A percentile compares a stretch with the other conserved stretches of the same genome.
These are phyloP conservation scores for Alternaria gansuensis DNA, from an alignment of 2,329 filamentous ascomycete genomes.

Conservation along the genomic window DNA sequence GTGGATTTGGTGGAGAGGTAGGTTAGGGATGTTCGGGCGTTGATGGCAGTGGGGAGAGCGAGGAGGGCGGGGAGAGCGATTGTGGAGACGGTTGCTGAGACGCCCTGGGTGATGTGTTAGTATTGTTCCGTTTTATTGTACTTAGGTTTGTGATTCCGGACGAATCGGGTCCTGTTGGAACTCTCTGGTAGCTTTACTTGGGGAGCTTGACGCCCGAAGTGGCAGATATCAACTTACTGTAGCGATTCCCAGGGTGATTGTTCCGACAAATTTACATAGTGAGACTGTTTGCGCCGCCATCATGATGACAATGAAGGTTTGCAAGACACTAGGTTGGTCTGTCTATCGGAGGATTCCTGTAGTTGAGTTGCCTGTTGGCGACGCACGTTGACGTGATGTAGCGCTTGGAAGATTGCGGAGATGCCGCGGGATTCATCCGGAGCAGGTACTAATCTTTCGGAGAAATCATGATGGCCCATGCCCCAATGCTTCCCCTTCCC, in stretches of 20 bases:
- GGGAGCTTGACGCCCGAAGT: constrained; percentile 16
- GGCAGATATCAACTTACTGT: constrained; percentile 69
- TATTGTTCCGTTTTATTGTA: neutral
- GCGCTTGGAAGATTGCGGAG: constrained; percentile 30
- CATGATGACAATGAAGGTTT: constrained; percentile 12
- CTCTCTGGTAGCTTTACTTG: constrained; percentile 19
- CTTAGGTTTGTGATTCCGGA: neutral
- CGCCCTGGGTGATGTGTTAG: constrained; percentile 67
- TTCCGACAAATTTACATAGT: constrained; percentile 90
- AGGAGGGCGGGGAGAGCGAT: constrained; percentile 83
- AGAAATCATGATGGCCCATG: constrained; percentile 11
- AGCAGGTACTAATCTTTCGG: constrained; percentile 7
- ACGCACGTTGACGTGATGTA: constrained; percentile 33
- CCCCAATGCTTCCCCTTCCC: constrained; percentile 1
- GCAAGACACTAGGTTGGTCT: neutral
- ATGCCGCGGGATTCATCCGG: constrained; percentile 16
- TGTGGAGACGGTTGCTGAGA: constrained; percentile 83
- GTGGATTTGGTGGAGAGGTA: constrained; percentile 69
- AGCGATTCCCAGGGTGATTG: constrained; percentile 84
- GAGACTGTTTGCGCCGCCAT: constrained; percentile 76
- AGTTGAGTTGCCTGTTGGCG: neutral
- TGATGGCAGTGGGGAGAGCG: constrained; percentile 77
- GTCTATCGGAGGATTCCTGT: neutral
- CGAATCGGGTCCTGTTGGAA: neutral
- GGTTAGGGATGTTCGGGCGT: constrained; percentile 67